A percentile compares a stretch with the other conserved stretches of the same genome.
Evolutionary conservation across 2,329 filamentous ascomycete species (phyloP).

Genomic region (Graphilbum ipis-grandicollis): DNA sequence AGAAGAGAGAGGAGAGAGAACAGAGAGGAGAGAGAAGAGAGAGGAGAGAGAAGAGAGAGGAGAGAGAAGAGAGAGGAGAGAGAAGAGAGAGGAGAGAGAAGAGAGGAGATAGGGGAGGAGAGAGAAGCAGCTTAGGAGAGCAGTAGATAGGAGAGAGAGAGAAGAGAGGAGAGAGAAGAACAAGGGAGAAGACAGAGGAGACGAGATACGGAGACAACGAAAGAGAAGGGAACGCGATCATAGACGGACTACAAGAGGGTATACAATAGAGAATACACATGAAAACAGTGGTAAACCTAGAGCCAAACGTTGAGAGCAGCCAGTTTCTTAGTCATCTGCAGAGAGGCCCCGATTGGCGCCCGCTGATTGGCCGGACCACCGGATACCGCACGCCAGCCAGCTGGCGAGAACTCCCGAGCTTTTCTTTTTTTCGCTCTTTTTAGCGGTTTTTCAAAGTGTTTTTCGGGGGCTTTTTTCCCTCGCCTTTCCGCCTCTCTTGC

Average conservation of each 20-base stretch:
- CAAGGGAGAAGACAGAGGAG: not conserved
- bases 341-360: slow-evolving; percentile 8
- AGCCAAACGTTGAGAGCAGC: no score
- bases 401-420: slow-evolving; percentile 17
- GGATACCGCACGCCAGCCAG: slow-evolving; percentile 3
- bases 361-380: slow-evolving; percentile 10
- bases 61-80: not conserved
- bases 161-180: not conserved
- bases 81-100: not conserved
- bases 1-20: not conserved
- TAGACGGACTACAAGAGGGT: not conserved
- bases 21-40: not conserved
- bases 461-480: not conserved
- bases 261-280: not conserved
- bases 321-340: not conserved
- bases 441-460: not conserved
- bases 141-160: not conserved
- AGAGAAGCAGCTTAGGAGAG: no score
- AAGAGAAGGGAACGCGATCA: not conserved
- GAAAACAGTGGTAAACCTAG: not conserved
- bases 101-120: not conserved
- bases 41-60: not conserved
- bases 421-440: slow-evolving; percentile 9
- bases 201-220: not conserved
- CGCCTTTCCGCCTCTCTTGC: no score